Evolutionary conservation across 106 monocot species (phyloP).

Genomic region (Agapanthus africanus): DNA sequence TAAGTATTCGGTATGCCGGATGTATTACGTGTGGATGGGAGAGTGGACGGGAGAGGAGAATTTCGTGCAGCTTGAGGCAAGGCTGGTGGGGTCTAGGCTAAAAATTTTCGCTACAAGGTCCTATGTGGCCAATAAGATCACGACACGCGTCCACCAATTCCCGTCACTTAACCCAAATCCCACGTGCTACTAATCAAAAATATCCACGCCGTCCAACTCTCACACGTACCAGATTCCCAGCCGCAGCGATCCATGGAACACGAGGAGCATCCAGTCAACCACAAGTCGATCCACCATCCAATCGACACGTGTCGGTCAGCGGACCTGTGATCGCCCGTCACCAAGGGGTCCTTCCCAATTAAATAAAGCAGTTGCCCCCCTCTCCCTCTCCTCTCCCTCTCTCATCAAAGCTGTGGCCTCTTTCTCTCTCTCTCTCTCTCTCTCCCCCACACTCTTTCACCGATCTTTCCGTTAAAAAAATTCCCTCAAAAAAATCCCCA

Average conservation of each 20-base stretch:
- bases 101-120: too few relatives aligned
- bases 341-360: background rate
- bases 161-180: background rate
- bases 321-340: slow-evolving; percentile 1
- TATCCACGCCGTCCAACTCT: background rate
- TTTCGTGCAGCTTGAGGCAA: too few relatives aligned
- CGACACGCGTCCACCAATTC: background rate
- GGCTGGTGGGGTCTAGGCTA: too few relatives aligned
- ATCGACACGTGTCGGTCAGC: background rate
- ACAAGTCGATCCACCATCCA: background rate
- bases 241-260: background rate
- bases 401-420: background rate
- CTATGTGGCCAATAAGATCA: background rate
- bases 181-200: background rate
- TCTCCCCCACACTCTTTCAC: background rate
- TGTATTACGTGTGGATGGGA: too few relatives aligned
- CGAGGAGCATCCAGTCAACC: background rate
- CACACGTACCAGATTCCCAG: background rate
- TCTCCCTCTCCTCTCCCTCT: background rate
- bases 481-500: too few relatives aligned
- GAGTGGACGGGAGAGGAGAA: too few relatives aligned
- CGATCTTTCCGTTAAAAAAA: slow-evolving; percentile 8
- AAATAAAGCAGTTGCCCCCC: background rate
- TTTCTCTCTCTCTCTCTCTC: too few relatives aligned
- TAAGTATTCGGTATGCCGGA: too few relatives aligned